Conservation (phyloP, 164 flowering plant species). For the Sedum album region DNA sequence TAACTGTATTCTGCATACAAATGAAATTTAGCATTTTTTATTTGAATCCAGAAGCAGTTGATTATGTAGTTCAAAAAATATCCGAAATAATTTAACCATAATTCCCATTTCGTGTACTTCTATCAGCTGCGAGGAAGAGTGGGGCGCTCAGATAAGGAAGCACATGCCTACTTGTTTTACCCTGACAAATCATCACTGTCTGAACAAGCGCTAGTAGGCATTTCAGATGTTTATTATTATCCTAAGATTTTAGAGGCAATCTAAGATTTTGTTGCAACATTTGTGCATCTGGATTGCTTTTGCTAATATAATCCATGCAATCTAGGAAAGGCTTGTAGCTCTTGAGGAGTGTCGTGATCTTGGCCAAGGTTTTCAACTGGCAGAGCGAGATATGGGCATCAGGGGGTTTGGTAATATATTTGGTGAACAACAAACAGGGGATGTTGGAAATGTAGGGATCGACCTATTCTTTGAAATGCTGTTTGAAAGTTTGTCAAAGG, state of each 20-base stretch:
- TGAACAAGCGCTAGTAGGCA: constrained; percentile 65
- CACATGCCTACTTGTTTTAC: constrained; percentile 82
- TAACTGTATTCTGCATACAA: neutral
- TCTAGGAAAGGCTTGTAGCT: constrained; percentile 84
- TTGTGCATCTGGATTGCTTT: neutral
- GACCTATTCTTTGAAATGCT: constrained; percentile 99
- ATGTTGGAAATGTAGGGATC: constrained; percentile 93
- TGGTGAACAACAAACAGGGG: constrained; percentile 99
- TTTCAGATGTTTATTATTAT: constrained; percentile 6
- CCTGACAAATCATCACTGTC: constrained; percentile 70
- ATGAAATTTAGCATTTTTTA: neutral
- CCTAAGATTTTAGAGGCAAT: neutral
- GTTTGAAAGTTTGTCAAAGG: constrained; percentile 96
- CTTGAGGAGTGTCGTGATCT: constrained; percentile 90
- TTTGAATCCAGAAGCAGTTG: neutral
- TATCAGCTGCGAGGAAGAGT: constrained; percentile 88
- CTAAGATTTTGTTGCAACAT: neutral
- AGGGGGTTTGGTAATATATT: constrained; percentile 97
- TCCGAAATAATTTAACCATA: neutral
- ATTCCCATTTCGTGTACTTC: constrained; percentile 7
- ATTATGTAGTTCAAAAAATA: neutral
- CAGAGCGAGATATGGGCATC: constrained; percentile 95
- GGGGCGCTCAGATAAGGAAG: constrained; percentile 95
- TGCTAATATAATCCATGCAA: neutral
- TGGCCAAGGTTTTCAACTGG: constrained; percentile 97